These are phyloP conservation scores for Pezicula carpinea DNA, from an alignment of 2,329 filamentous ascomycete species.

Conservation along the genomic window DNA sequence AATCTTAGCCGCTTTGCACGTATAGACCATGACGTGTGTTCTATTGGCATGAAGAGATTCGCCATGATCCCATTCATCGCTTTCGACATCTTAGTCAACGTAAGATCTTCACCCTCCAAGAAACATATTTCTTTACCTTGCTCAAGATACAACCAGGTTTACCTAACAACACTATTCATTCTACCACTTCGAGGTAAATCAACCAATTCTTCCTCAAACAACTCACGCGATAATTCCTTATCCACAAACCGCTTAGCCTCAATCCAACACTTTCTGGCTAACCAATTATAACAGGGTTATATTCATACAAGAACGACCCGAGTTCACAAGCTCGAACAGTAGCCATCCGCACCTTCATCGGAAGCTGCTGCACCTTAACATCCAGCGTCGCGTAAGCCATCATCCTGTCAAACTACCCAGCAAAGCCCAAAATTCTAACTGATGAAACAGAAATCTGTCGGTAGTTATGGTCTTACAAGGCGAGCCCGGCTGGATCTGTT, in stretches of 20 bases:
- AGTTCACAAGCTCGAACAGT: conserved; percentile 43
- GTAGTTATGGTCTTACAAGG: conserved; percentile 54
- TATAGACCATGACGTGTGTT: conserved; percentile 50
- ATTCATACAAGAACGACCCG: conserved; percentile 46
- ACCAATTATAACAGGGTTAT: conserved; percentile 41
- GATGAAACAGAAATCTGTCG: conserved; percentile 53
- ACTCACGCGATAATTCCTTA: not conserved
- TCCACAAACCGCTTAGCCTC: not conserved
- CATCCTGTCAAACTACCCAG: conserved; percentile 2
- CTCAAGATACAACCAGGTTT: conserved; percentile 31
- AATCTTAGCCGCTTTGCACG: conserved; percentile 43
- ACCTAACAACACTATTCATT: conserved; percentile 59
- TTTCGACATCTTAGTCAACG: conserved; percentile 57
- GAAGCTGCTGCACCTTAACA: conserved; percentile 49
- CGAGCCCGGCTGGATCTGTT: conserved; percentile 60
- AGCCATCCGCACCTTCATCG: conserved; percentile 55
- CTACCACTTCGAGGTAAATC: conserved; percentile 50
- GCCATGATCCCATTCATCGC: conserved; percentile 58
- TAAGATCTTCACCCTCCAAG: not conserved
- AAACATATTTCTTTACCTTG: not conserved
- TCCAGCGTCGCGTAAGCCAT: conserved; percentile 52
- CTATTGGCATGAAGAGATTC: conserved; percentile 55
- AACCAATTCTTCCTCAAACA: no score
- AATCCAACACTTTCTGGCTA: no score
- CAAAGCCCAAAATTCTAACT: no score